These are phyloP conservation scores for Podospora didyma DNA, from an alignment of 495 filamentous ascomycete species.

Conservation along the genomic window DNA sequence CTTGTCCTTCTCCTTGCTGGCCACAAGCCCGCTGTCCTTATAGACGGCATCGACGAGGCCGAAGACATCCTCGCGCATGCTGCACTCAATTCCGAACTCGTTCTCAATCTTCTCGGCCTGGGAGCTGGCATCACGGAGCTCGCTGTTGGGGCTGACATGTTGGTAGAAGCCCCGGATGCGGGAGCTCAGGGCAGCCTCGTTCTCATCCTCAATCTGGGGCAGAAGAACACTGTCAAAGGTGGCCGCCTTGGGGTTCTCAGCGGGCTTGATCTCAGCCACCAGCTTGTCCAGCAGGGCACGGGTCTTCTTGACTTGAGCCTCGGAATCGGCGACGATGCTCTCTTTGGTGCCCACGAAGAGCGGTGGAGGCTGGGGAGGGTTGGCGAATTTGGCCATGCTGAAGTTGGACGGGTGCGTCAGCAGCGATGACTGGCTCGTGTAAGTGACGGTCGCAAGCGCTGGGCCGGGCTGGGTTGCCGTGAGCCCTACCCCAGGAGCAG, in stretches of 20 bases:
- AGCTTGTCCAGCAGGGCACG: conserved; percentile 70
- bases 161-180: conserved; percentile 75
- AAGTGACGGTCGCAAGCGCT: conserved; percentile 16
- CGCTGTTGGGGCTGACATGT: conserved; percentile 65
- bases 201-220: conserved; percentile 67
- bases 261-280: conserved; percentile 59
- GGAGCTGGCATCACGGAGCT: conserved; percentile 60
- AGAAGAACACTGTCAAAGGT: conserved; percentile 62
- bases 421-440: conserved; percentile 9
- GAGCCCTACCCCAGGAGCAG: conserved; percentile 13
- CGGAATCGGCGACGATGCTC: conserved; percentile 71
- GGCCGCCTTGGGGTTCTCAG: conserved; percentile 44
- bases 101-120: conserved; percentile 59
- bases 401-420: conserved; percentile 20
- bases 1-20: conserved; percentile 33
- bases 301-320: conserved; percentile 65
- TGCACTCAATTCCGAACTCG: conserved; percentile 55
- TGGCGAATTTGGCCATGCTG: conserved; percentile 49
- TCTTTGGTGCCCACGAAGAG: conserved; percentile 78
- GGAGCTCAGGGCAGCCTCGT: conserved; percentile 52
- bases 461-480: conserved; percentile 7
- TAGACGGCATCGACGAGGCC: conserved; percentile 53
- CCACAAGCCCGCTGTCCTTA: conserved; percentile 37
- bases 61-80: conserved; percentile 61
- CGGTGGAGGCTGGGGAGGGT: conserved; percentile 80